Base-by-base conservation (phyloP, 2,329 filamentous ascomycete genomes). In the Pestalotiopsis sp. region DNA sequence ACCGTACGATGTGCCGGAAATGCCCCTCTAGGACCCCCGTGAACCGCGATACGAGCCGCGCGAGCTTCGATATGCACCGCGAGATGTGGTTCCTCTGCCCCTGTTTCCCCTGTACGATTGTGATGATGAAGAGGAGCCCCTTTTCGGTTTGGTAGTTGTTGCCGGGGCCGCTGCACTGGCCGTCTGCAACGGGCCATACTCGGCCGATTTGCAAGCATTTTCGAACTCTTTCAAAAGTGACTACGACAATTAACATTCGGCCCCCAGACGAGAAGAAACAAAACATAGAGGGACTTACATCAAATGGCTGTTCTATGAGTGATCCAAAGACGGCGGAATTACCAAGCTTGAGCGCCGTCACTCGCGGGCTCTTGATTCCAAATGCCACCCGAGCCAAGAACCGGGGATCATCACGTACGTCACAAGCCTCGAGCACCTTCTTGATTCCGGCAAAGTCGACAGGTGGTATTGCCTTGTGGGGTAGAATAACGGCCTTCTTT, bases 361-460 rank as follows among this genome's bases (percentile, higher is more conserved):
- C 82, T 1, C 88, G 78, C 0, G 89, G 89, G 71, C 87, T 91
- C 59, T 80, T 81, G 73, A 91, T 90, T 0, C 89, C 89, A 74
- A 90, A 91, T 0, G 88, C 89, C 3, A 91, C 78, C 23, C 86
- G 82, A 0, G 89, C 87, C 36, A 91, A 78, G 71, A 90, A 86
- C 13, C 88, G 77, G 2, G 89, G 82, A 73, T 91, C 89, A 61
- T 91, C 86, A 2, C 86, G 80, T 1, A 84, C 82, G 0, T 77
- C 72, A 13, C 85, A 83, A 0, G 76, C 79, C 0, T 75, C 70
- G 1, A 91, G 76, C 0, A 91, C 77, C 1, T 73, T 75, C 6
- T 76, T 68, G 61, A 90, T 84, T 0, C 79, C 79, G 0, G 68
- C 68, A 0, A 72, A 67, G 67, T 88, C 78, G 3, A 86, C 79